A percentile compares a stretch with the other conserved stretches of the same genome.
Evolutionary conservation across 805 yeast species (phyloP).

Genomic region (Sugiyamaella floridensis): DNA sequence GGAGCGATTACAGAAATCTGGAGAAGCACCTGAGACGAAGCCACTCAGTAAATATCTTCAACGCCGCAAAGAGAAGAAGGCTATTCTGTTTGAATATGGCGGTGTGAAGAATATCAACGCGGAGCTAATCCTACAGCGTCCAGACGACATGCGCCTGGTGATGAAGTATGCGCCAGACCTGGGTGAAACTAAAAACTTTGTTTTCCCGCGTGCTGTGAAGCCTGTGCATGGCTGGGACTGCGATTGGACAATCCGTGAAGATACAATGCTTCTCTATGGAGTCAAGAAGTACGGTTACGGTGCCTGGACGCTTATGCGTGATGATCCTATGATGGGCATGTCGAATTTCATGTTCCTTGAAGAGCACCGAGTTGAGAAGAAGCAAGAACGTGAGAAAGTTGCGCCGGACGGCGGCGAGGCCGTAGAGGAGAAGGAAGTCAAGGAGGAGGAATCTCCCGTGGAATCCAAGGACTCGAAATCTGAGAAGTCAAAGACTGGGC

Average conservation of each 20-base stretch:
- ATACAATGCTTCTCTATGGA: slow-evolving; percentile 80
- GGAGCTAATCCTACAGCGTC: slow-evolving; percentile 74
- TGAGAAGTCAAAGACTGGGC: slow-evolving; percentile 31
- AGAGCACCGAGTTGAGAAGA: slow-evolving; percentile 36
- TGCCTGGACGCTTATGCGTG: slow-evolving; percentile 89
- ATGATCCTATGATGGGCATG: slow-evolving; percentile 84
- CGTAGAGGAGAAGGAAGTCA: slow-evolving; percentile 15
- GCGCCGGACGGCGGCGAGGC: slow-evolving; percentile 5
- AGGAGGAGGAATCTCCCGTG: slow-evolving; percentile 28
- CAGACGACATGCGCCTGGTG: slow-evolving; percentile 70
- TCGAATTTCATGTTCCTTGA: slow-evolving; percentile 76
- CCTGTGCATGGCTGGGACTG: slow-evolving; percentile 88
- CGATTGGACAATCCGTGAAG: slow-evolving; percentile 77
- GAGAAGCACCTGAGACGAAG: slow-evolving; percentile 2
- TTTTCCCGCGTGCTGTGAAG: slow-evolving; percentile 58
- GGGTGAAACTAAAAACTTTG: slow-evolving; percentile 40
- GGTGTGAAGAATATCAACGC: slow-evolving; percentile 89
- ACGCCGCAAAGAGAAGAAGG: slow-evolving; percentile 79
- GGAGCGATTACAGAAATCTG: slow-evolving; percentile 1
- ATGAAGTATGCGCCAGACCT: slow-evolving; percentile 45
- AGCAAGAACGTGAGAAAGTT: slow-evolving; percentile 27
- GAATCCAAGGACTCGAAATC: slow-evolving; percentile 25
- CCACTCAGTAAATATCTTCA: slow-evolving; percentile 30
- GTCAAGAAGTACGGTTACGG: slow-evolving; percentile 92
- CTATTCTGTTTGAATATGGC: slow-evolving; percentile 78